Evolutionary conservation across 2,329 filamentous ascomycete genomes (phyloP), one percentile per base, ranked within the genome.

Genomic region (Aspergillus amoenus): DNA sequence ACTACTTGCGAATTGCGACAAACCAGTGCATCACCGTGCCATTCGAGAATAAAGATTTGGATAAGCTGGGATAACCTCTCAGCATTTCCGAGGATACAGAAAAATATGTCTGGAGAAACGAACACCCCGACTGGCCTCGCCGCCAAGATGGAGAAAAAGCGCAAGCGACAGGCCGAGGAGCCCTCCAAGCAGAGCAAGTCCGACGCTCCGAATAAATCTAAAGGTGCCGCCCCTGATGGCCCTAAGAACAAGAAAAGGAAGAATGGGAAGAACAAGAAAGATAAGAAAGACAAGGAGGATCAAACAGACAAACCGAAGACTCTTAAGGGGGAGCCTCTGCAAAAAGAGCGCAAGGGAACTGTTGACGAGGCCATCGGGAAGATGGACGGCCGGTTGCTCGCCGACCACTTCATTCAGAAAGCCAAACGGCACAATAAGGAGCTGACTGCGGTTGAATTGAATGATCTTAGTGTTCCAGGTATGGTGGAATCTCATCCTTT

Each of bases 321-420:
- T 50, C 63, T 50, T 5, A 68, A 59, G 21, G 58, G 63, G 50
- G 64, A 67, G 22, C 53, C 59, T 2, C 63, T 71, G 37, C 63
- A 71, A 11, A 63, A 68, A 57, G 86, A 91, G 69, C 81, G 85
- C 43, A 85, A 91, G 66, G 84, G 88, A 34, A 88, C 88, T 6
- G 79, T 97, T 64, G 96, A 97, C 76, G 86, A 85, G 62, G 84
- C 89, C 3, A 90, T 97, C 70, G 84, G 86, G 44, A 84, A 86
- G 59, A 93, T 97, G 88, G 91, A 96, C 73, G 88, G 85, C 59
- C 85, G 88, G 63, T 81, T 97, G 42, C 78, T 97, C 46, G 90
- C 93, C 2, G 93, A 97, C 72, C 87, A 96, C 72, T 81, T 97
- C 60, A 89, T 89, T 6, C 88, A 94, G 69, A 85, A 89, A 69